Conservation (phyloP, 179 eudicot species). For the Vitellaria paradoxa region DNA sequence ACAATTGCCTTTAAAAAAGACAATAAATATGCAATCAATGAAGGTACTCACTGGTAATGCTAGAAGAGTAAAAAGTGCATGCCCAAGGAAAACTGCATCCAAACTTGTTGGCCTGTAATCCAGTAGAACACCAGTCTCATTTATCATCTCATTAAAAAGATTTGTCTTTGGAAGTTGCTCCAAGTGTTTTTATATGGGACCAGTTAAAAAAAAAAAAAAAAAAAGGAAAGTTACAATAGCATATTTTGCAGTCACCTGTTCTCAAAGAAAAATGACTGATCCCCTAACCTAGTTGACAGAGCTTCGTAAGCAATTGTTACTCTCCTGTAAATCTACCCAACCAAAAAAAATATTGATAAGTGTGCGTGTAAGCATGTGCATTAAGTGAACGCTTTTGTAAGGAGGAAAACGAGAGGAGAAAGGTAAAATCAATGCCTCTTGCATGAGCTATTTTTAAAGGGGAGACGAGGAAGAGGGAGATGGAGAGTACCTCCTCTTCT, state of each 20-base stretch:
- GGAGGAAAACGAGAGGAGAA: background rate
- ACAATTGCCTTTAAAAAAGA: background rate
- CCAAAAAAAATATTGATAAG: background rate
- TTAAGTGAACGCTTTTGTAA: too few relatives aligned
- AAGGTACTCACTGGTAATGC: slow-evolving; percentile 80
- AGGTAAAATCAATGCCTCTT: background rate
- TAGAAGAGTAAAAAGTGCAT: slow-evolving; percentile 70
- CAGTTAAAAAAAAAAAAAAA: background rate
- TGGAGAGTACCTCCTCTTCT: slow-evolving; percentile 67
- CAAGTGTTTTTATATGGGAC: background rate
- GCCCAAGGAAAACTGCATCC: slow-evolving; percentile 90
- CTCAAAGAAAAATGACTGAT: slow-evolving; percentile 58
- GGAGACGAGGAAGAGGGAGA: background rate
- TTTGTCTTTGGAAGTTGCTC: background rate
- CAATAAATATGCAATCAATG: background rate
- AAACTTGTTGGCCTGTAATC: slow-evolving; percentile 80
- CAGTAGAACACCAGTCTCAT: slow-evolving; percentile 10
- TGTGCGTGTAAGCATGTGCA: background rate
- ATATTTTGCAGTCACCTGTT: slow-evolving; percentile 41
- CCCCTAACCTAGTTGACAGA: slow-evolving; percentile 81
- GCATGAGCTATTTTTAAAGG: background rate
- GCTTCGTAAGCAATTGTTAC: slow-evolving; percentile 68
- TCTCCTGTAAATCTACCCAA: slow-evolving; percentile 67
- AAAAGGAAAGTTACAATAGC: background rate
- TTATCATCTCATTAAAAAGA: background rate